Base-by-base conservation (phyloP, 2,329 filamentous ascomycete species). In the Penicillium sclerotigenum region DNA sequence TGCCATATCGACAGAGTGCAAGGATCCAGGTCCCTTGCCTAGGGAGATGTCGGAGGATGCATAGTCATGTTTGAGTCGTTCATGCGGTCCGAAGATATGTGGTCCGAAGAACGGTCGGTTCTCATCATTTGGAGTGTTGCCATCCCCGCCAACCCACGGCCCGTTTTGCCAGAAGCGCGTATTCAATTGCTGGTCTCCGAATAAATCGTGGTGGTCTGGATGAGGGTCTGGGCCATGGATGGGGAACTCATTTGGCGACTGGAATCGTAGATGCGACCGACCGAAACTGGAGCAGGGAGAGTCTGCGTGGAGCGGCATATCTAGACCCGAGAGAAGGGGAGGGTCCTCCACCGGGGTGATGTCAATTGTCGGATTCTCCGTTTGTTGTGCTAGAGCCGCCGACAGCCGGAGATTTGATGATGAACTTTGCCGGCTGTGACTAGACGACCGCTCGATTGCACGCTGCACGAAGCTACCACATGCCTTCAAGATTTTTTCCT, bases 1-100 rank as follows among this genome's bases (percentile, higher is more conserved):
- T 54, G 74, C 74, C 74, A 77, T 77, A 52, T 77, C 75, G 58
- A 77, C 74, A 11, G 74, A 76, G 59, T 77, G 74, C 49, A 77
- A 62, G 7, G 75, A 77, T 5, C 74, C 74, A 5, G 75, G 75
- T 0, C 74, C 74, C 41, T 73, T 72, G 31, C 73, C 74, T 18
- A 76, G 58, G 28, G 75, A 76, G 47, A 77, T 74, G 53, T 77
- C 74, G 22, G 75, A 76, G 11, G 74, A 75, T 29, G 73, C 73
- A 65, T 76, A 77, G 60, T 76, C 74, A 56, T 76, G 71, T 61
- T 75, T 73, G 24, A 76, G 66, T 48, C 74, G 73, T 54, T 75
- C 71, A 52, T 76, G 73, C 18, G 73, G 73, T 10, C 73, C 73
- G 59, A 60, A 60, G 28, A 56, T 46, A 51, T 75, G 73, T 14